These are phyloP conservation scores for Oenanthe sinensis DNA, from an alignment of 129 eudicot species.

Conservation along the genomic window DNA sequence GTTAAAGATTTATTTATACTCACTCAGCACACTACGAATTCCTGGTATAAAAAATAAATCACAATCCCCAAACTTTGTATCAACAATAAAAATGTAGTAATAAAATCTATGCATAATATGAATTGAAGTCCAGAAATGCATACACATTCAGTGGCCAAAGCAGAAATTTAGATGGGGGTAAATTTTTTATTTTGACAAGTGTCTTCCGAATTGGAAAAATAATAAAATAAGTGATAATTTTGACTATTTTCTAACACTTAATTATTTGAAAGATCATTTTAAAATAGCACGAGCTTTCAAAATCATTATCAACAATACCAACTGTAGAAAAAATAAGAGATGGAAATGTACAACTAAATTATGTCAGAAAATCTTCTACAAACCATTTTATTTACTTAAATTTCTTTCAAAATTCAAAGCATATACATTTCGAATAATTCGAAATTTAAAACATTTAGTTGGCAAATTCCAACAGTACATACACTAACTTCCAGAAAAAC, in stretches of 20 bases:
- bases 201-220: not conserved
- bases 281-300: not conserved
- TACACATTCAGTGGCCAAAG: no score
- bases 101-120: not conserved
- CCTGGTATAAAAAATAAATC: not conserved
- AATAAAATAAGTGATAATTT: not conserved
- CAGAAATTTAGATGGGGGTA: not conserved
- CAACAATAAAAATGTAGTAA: not conserved
- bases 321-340: not conserved
- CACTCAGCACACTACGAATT: not conserved
- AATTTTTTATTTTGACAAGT: not conserved
- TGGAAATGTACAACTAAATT: no score
- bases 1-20: not conserved
- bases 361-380: not conserved
- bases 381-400: not conserved
- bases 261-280: not conserved
- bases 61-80: not conserved
- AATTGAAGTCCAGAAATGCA: no score
- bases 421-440: not conserved
- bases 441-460: no score
- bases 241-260: not conserved
- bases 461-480: not conserved
- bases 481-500: no score
- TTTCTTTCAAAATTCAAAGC: not conserved
- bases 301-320: not conserved